phyloP scores from a whole-genome alignment of 116 monocot species.

The Papilionanthe hybrid region DNA sequence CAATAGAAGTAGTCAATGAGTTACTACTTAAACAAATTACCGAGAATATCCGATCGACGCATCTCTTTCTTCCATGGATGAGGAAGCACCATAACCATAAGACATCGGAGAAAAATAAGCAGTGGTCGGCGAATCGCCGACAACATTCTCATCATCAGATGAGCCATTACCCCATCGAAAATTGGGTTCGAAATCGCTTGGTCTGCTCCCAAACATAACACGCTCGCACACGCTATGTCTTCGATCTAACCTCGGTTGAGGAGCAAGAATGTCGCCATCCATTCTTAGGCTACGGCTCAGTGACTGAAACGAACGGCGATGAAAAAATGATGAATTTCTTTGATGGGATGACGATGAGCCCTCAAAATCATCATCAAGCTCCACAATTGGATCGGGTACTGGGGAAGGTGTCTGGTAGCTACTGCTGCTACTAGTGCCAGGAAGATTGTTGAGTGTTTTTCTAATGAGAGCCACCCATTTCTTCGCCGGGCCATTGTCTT shows the following conservation, averaged over 20 bases:
- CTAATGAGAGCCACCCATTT: conserved; percentile 42
- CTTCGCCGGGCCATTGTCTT: conserved; percentile 43
- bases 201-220: conserved; percentile 24
- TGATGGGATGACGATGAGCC: conserved; percentile 18
- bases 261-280: conserved; percentile 31
- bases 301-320: conserved; percentile 34
- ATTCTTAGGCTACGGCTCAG: conserved; percentile 47
- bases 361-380: conserved; percentile 54
- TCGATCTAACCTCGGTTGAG: conserved; percentile 38
- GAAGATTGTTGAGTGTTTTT: conserved; percentile 40
- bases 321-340: conserved; percentile 36
- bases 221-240: conserved; percentile 36
- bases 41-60: conserved; percentile 49
- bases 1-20: neutral
- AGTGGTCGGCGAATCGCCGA: conserved; percentile 28
- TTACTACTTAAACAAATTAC: conserved; percentile 12
- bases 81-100: conserved; percentile 33
- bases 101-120: conserved; percentile 22
- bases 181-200: conserved; percentile 31
- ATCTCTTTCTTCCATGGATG: conserved; percentile 52
- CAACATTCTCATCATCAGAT: conserved; percentile 26
- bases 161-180: conserved; percentile 27
- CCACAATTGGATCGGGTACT: conserved; percentile 30
- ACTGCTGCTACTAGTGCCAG: conserved; percentile 23
- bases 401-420: conserved; percentile 48